Base-by-base conservation (phyloP, 1,139 yeast genomes). In the Scheffersomyces cryptocercus region DNA sequence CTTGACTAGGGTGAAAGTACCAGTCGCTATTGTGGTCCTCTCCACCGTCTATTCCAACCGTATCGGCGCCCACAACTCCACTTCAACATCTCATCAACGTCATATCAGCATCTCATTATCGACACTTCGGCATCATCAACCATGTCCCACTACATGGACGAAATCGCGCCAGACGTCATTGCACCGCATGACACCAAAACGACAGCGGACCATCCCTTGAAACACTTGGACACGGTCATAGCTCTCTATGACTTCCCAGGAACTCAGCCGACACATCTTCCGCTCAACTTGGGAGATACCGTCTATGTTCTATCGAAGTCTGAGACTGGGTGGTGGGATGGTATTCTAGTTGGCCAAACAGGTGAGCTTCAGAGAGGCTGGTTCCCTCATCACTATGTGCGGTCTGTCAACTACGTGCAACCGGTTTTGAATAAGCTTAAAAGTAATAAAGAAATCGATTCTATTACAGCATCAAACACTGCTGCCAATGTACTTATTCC, bases 241-340 rank as follows among this genome's bases (percentile, higher is more conserved):
- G 83, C 79, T 6, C 62, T 77, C 6, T 76, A 77, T 52, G 81
- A 75, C 45, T 75, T 74, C 53, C 77, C 76, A 5, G 77, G 77
- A 3, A 68, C 76, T 3, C 73, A 72, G 37, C 67, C 77, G 1
- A 69, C 73, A 14, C 75, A 76, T 43, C 61, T 80, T 31, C 76
- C 77, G 7, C 57, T 80, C 26, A 66, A 62, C 43, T 61, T 75
- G 5, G 84, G 82, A 16, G 84, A 79, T 47, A 70, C 81, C 2
- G 55, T 80, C 1, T 70, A 77, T 48, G 83, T 81, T 16, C 59
- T 80, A 11, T 59, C 75, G 11, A 82, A 81, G 48, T 68, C 79
- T 7, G 78, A 76, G 28, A 59, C 77, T 2, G 85, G 86, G 2
- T 86, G 95, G 95, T 84, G 90, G 88, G 93, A 85, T 58, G 91